These are phyloP conservation scores for Aspergillus oerlinghausenensis DNA, from an alignment of 2,329 filamentous ascomycete species.

Conservation along the genomic window DNA sequence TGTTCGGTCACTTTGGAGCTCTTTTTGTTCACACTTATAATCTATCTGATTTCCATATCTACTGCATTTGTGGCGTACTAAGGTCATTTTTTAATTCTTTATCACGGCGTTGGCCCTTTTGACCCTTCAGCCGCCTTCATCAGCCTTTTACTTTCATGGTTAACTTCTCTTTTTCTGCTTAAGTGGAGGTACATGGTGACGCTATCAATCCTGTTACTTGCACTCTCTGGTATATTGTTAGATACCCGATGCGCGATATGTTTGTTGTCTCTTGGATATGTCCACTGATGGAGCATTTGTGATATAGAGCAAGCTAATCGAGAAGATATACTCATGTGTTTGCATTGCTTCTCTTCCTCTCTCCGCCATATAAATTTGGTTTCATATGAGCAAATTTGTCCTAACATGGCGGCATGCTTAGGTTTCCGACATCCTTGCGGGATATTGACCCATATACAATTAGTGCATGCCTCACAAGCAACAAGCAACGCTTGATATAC, in stretches of 20 bases:
- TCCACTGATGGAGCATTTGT: not conserved
- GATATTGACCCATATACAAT: not conserved
- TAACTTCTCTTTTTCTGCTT: not conserved
- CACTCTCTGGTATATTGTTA: conserved; percentile 16
- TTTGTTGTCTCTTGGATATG: not conserved
- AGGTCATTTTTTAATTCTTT: conserved; percentile 14
- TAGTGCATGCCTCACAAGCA: not conserved
- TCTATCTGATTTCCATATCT: not conserved
- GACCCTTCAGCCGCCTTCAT: too few species aligned
- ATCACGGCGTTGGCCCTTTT: not conserved
- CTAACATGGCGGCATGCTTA: not conserved
- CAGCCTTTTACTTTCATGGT: not conserved
- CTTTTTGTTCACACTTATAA: not conserved
- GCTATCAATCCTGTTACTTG: not conserved
- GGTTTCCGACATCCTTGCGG: not conserved
- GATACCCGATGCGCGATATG: conserved; percentile 25
- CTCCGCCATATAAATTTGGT: not conserved
- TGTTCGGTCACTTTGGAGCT: not conserved
- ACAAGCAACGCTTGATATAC: not conserved
- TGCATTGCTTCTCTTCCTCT: not conserved
- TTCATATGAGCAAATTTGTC: not conserved
- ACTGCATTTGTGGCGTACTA: not conserved
- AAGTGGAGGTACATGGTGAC: conserved; percentile 8
- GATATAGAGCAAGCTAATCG: not conserved
- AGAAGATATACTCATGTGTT: not conserved